Percentiles rank a stretch among this genome's conserved stretches.
Evolutionary conservation across 2,329 filamentous ascomycete genomes (phyloP).

Genomic region (Penicillium janthinellum): DNA sequence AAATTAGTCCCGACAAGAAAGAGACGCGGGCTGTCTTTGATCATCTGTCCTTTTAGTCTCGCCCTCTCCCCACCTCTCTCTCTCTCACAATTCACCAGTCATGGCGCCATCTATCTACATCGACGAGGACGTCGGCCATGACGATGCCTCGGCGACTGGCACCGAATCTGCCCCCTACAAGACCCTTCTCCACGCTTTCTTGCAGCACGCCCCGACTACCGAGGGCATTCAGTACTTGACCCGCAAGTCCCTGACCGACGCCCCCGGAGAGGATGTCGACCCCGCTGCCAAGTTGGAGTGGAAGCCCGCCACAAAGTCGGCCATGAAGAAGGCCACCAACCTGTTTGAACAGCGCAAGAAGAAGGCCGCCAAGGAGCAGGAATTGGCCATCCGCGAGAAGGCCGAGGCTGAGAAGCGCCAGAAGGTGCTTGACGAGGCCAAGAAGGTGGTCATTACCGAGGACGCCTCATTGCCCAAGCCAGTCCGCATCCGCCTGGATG

Average conservation of each 20-base stretch:
- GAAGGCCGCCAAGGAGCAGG: slow-evolving; percentile 77
- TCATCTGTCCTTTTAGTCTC: neutral
- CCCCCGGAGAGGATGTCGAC: slow-evolving; percentile 64
- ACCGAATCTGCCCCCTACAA: slow-evolving; percentile 77
- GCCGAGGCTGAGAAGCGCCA: slow-evolving; percentile 72
- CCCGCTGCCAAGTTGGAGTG: slow-evolving; percentile 66
- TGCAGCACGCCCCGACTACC: slow-evolving; percentile 64
- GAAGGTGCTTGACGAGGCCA: slow-evolving; percentile 76
- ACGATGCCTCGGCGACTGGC: slow-evolving; percentile 67
- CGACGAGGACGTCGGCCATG: slow-evolving; percentile 76
- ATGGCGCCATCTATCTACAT: slow-evolving; percentile 64
- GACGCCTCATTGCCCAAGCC: slow-evolving; percentile 73
- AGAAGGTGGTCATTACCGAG: slow-evolving; percentile 72
- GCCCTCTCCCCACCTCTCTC: neutral
- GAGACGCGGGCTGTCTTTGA: slow-evolving; percentile 2
- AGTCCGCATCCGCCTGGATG: slow-evolving; percentile 73
- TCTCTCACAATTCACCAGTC: neutral
- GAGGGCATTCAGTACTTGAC: slow-evolving; percentile 66
- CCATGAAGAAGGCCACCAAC: slow-evolving; percentile 80
- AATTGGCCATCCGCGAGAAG: slow-evolving; percentile 70
- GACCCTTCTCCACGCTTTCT: slow-evolving; percentile 74
- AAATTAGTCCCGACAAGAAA: neutral
- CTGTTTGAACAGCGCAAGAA: slow-evolving; percentile 76
- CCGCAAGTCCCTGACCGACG: slow-evolving; percentile 66
- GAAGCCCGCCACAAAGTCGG: slow-evolving; percentile 82